A percentile compares a stretch with the other conserved stretches of the same genome.
Conservation (phyloP, 2,329 filamentous ascomycete genomes). For the Fusarium sp. region DNA sequence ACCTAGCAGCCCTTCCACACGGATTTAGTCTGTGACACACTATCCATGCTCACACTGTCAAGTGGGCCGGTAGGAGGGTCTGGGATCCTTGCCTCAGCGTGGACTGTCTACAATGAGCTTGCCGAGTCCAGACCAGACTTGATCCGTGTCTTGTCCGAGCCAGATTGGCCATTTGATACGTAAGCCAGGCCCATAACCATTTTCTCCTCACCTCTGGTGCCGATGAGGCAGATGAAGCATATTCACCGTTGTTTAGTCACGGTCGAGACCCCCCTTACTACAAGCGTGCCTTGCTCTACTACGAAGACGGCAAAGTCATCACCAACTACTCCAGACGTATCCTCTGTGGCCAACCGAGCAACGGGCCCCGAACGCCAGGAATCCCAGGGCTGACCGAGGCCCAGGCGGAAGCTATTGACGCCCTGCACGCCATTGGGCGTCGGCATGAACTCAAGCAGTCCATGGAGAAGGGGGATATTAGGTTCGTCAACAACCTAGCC, state of each 20-base stretch:
- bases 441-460: constrained; percentile 51
- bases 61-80: constrained; percentile 53
- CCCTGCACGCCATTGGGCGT: constrained; percentile 55
- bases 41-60: constrained; percentile 60
- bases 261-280: constrained; percentile 5
- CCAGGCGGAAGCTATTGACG: constrained; percentile 57
- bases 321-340: constrained; percentile 1
- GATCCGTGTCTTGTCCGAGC: constrained; percentile 59
- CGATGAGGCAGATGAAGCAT: neutral
- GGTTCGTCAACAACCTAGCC: constrained; percentile 59
- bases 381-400: constrained; percentile 61
- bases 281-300: constrained; percentile 5
- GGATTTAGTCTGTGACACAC: neutral
- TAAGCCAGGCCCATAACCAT: neutral
- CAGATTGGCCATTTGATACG: constrained; percentile 14
- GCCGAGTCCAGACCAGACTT: constrained; percentile 63
- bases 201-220: neutral
- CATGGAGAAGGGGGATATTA: constrained; percentile 57
- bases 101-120: constrained; percentile 67
- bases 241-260: neutral
- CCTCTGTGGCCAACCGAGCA: constrained; percentile 1
- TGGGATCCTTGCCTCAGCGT: constrained; percentile 62
- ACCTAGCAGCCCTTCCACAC: neutral
- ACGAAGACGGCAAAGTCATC: neutral
- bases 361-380: neutral